These are phyloP conservation scores for Vanrija sp. DNA, from an alignment of 1,284 basidiomycete genomes.

Conservation along the genomic window DNA sequence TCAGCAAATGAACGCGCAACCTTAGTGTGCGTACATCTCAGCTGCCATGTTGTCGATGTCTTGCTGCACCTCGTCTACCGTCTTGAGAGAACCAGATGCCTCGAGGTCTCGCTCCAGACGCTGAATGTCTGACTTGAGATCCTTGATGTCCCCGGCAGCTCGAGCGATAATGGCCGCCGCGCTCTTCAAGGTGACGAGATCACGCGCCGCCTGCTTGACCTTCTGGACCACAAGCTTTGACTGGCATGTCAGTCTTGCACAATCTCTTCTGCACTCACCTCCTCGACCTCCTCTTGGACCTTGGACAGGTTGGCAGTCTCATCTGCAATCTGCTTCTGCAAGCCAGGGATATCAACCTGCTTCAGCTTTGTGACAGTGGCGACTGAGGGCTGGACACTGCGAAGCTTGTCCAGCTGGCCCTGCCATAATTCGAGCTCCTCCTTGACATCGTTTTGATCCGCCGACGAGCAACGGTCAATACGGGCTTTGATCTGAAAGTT, in stretches of 20 bases:
- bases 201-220: slow-evolving; percentile 51
- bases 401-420: slow-evolving; percentile 57
- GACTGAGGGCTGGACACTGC: slow-evolving; percentile 57
- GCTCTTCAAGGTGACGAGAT: slow-evolving; percentile 63
- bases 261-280: slow-evolving; percentile 25
- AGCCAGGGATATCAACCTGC: slow-evolving; percentile 60
- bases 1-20: background rate
- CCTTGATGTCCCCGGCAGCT: slow-evolving; percentile 62
- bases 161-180: slow-evolving; percentile 62
- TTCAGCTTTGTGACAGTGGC: slow-evolving; percentile 53
- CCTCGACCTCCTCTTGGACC: slow-evolving; percentile 57
- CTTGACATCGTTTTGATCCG: slow-evolving; percentile 46
- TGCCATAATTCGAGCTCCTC: slow-evolving; percentile 62
- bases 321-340: slow-evolving; percentile 63
- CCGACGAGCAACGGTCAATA: slow-evolving; percentile 22
- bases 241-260: slow-evolving; percentile 11
- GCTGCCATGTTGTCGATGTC: slow-evolving; percentile 63
- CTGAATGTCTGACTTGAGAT: slow-evolving; percentile 62
- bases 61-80: slow-evolving; percentile 74
- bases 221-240: slow-evolving; percentile 34
- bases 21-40: slow-evolving; percentile 59
- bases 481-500: slow-evolving; percentile 53
- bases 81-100: slow-evolving; percentile 69
- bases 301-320: slow-evolving; percentile 57
- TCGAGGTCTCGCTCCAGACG: slow-evolving; percentile 66